Percentiles rank a stretch among this genome's conserved stretches.
These are phyloP conservation scores for Thielaviopsis musarum DNA, from an alignment of 2,329 filamentous ascomycete species.

Conservation along the genomic window DNA sequence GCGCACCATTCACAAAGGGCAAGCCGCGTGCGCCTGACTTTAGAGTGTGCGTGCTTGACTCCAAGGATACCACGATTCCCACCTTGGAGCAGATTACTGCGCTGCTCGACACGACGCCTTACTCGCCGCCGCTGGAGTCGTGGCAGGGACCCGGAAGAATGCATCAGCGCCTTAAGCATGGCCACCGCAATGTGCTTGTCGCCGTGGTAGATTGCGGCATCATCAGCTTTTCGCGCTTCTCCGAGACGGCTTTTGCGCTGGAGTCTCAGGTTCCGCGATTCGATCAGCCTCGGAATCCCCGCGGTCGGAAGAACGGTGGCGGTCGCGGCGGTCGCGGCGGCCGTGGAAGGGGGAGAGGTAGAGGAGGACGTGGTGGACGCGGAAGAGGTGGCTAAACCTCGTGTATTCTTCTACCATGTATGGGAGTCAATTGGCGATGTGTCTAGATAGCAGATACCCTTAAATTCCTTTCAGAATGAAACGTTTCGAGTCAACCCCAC, in stretches of 20 bases:
- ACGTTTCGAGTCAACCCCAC: too few relatives aligned
- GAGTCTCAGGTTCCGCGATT: slow-evolving; percentile 54
- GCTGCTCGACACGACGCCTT: slow-evolving; percentile 56
- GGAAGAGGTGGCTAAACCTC: not conserved
- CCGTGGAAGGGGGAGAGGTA: slow-evolving; percentile 27
- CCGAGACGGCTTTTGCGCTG: slow-evolving; percentile 61
- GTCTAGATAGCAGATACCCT: too few relatives aligned
- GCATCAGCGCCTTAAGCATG: slow-evolving; percentile 69
- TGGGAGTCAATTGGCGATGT: too few relatives aligned
- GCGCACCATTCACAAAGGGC: slow-evolving; percentile 57
- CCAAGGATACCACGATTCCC: slow-evolving; percentile 53
- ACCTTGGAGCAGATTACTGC: slow-evolving; percentile 53
- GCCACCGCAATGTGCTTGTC: slow-evolving; percentile 65
- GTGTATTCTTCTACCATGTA: not conserved
- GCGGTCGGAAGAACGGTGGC: slow-evolving; percentile 22
- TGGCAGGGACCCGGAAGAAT: slow-evolving; percentile 30
- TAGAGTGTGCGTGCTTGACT: slow-evolving; percentile 65
- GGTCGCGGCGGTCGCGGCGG: slow-evolving; percentile 24
- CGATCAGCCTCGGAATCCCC: slow-evolving; percentile 18
- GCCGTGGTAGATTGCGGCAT: slow-evolving; percentile 83
- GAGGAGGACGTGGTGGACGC: slow-evolving; percentile 6
- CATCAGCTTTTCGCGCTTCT: slow-evolving; percentile 70
- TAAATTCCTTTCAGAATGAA: too few relatives aligned
- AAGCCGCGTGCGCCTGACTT: slow-evolving; percentile 67
- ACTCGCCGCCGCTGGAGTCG: slow-evolving; percentile 18